Conservation (phyloP, 768 basidiomycete species). For the Trametes villosa region DNA sequence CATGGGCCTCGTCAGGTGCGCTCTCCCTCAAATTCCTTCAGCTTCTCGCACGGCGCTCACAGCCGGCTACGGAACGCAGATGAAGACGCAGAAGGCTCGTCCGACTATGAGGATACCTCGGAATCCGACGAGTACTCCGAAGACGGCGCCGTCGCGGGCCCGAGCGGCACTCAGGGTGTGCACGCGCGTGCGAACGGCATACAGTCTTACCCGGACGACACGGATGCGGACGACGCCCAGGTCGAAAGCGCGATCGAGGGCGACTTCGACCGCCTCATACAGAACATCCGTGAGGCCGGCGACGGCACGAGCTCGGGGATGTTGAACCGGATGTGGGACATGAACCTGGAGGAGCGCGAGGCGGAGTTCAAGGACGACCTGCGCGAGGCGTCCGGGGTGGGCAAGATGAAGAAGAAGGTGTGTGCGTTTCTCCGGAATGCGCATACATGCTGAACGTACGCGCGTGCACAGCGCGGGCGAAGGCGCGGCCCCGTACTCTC, state of each 20-base stretch:
- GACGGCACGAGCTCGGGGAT: slow-evolving; percentile 48
- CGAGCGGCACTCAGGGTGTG: neutral
- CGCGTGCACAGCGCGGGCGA: slow-evolving; percentile 40
- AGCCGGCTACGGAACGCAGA: neutral
- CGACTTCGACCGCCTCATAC: slow-evolving; percentile 69
- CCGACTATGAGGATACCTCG: slow-evolving; percentile 11
- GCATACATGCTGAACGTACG: neutral
- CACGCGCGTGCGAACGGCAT: neutral
- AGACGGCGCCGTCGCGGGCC: neutral
- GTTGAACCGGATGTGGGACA: slow-evolving; percentile 74
- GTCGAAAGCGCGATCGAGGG: slow-evolving; percentile 51
- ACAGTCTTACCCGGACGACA: neutral
- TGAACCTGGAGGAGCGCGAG: slow-evolving; percentile 68
- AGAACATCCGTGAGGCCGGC: slow-evolving; percentile 62
- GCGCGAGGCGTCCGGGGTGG: slow-evolving; percentile 74
- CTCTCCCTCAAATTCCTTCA: neutral
- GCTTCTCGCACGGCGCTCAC: neutral
- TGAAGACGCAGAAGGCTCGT: slow-evolving; percentile 16
- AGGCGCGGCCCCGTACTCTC: slow-evolving; percentile 64
- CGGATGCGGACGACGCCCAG: slow-evolving; percentile 13
- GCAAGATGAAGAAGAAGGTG: slow-evolving; percentile 49
- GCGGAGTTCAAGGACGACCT: slow-evolving; percentile 76
- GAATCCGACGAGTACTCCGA: slow-evolving; percentile 2
- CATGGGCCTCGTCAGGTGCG: slow-evolving; percentile 12
- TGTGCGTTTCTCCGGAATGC: slow-evolving; percentile 38